phyloP scores from a whole-genome alignment of 2,329 filamentous ascomycete genomes.

The Colletotrichum camelliae region DNA sequence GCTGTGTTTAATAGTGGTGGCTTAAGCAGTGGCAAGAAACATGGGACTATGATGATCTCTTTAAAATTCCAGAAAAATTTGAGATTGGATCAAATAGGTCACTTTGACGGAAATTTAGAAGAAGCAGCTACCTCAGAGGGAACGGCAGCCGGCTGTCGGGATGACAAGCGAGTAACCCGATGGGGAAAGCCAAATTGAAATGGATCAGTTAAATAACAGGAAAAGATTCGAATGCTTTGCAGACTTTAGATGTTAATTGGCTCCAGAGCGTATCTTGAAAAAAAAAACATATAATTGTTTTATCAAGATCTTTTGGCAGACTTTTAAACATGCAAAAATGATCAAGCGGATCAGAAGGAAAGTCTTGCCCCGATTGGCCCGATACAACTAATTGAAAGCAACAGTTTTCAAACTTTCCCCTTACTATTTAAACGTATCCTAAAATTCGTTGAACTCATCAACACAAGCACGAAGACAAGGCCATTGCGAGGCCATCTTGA shows the following conservation, averaged over 20 bases:
- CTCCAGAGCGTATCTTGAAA: too few species aligned
- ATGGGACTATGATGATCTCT: background rate
- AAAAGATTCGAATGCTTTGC: background rate
- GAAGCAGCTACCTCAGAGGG: background rate
- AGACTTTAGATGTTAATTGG: background rate
- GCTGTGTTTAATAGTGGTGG: background rate
- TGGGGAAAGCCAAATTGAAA: background rate
- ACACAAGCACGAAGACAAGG: background rate
- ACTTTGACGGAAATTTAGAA: background rate
- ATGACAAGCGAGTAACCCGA: background rate
- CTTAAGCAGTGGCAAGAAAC: background rate
- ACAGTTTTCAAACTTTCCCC: too few species aligned
- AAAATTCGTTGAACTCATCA: background rate
- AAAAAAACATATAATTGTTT: background rate
- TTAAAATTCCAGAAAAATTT: background rate
- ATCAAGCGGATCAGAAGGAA: too few species aligned
- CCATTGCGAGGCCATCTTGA: background rate
- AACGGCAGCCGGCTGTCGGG: background rate
- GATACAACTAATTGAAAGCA: too few species aligned
- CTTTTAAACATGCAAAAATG: too few species aligned
- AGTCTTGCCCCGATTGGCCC: too few species aligned
- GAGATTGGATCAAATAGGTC: background rate
- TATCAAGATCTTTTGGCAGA: too few species aligned
- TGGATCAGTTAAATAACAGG: background rate
- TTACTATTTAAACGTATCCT: background rate